Percentiles rank a stretch among this genome's conserved stretches.
Conservation (phyloP, 805 yeast genomes). For the Candida incommunis region DNA sequence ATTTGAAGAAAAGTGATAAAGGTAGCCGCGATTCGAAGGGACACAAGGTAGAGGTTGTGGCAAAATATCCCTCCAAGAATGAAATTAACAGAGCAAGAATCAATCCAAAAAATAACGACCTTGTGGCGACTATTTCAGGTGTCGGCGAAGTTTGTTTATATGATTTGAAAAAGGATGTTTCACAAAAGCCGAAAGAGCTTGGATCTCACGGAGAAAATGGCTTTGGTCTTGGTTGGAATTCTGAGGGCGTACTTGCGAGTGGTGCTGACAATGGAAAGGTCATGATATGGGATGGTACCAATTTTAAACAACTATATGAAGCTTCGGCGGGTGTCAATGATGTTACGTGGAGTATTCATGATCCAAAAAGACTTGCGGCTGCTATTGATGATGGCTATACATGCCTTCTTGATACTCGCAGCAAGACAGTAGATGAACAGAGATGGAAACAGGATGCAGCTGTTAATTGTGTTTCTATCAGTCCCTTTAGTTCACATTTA, state of each 20-base stretch:
- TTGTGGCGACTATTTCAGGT: conserved; percentile 9
- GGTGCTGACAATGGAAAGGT: conserved; percentile 57
- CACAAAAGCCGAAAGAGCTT: not conserved
- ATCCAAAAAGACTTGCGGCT: conserved; percentile 42
- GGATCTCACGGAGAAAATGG: conserved; percentile 47
- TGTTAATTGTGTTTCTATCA: conserved; percentile 56
- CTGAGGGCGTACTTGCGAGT: conserved; percentile 33
- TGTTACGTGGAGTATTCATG: conserved; percentile 40
- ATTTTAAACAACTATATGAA: not conserved
- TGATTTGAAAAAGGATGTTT: not conserved
- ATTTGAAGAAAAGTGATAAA: not conserved
- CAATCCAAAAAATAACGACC: conserved; percentile 6
- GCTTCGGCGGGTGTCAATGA: conserved; percentile 47
- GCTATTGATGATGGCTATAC: conserved; percentile 50
- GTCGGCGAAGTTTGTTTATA: conserved; percentile 6
- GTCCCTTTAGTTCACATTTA: conserved; percentile 36
- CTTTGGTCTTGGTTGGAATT: conserved; percentile 58
- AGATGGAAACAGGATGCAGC: conserved; percentile 36
- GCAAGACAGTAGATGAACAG: conserved; percentile 15
- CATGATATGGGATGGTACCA: conserved; percentile 45
- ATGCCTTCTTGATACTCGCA: not conserved
- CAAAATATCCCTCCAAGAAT: not conserved
- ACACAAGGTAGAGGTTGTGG: not conserved
- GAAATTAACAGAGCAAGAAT: conserved; percentile 7
- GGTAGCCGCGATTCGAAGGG: not conserved